Base-by-base conservation (phyloP, 83 land plant species). In the Larix sibirica region DNA sequence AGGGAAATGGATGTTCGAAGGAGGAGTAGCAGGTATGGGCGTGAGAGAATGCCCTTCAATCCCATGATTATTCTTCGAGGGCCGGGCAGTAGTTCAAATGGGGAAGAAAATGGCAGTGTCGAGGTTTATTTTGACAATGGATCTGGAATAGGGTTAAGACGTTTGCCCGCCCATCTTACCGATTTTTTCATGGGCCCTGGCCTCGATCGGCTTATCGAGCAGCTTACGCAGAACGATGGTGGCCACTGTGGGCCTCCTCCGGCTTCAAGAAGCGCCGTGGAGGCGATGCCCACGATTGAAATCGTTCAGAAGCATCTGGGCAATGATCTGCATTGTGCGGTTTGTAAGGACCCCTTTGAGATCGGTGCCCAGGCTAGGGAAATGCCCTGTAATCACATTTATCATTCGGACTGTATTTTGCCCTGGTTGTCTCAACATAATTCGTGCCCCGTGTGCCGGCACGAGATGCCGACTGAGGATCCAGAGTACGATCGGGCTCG, bases 311-410 rank as follows among this genome's bases (percentile, higher is more conserved):
- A 28, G 9, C 88, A 86, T 71, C n/a, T 58, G 69, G 74, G 84
- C 56, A 40, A 63, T 68, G 38, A 23, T 89, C 70, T 68, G 44
- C 91, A 89, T 24, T 91, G 93, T 59, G 87, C 93, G 0, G 88
- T 91, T 3, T 91, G 93, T 50, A 85, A 85, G 80, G 91, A 91
- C 26, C 83, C 84, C 50, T 89, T 89, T 73, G 93, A 91, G 75
- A 9, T 84, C 18, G 87, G 87, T 14, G 70, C 79, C 4, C 88
- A 83, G 24, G 93, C 90, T 2, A 85, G 80, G 80, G 88, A 91
- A 85, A 89, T 91, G 87, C 93, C 93, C 0, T 91, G 93, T 42
- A 91, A 89, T 84, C 92, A 90, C 79, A 84, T 84, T 13, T 90
- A 84, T 75, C 92, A 90, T 47, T 16, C 77, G 9, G 86, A 82